Evolutionary conservation across 192 early-diverging fungal species (phyloP).

Genomic region (Geranomyces variabilis): DNA sequence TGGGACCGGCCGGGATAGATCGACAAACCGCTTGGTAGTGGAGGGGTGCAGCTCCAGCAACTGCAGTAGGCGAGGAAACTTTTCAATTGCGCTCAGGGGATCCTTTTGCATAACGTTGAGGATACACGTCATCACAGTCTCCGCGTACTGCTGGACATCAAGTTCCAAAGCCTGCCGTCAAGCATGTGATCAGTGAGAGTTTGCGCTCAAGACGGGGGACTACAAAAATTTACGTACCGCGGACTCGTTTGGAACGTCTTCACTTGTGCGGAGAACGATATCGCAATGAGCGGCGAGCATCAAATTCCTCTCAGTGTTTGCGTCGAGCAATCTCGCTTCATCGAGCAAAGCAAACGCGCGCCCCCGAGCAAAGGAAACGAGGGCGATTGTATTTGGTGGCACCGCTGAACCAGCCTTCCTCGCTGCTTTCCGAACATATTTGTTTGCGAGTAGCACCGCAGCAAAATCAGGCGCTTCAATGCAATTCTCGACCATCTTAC

Average conservation of each 20-base stretch:
- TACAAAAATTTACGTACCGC: background rate
- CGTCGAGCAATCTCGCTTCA: background rate
- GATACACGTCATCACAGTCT: constrained; percentile 27
- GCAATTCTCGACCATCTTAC: background rate
- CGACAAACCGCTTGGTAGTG: constrained; percentile 34
- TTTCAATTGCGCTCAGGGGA: constrained; percentile 56
- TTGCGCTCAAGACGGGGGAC: background rate
- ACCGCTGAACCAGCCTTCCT: background rate
- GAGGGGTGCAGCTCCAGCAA: constrained; percentile 59
- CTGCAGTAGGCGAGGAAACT: constrained; percentile 73
- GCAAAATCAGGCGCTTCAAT: background rate
- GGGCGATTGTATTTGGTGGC: background rate
- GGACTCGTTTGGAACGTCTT: constrained; percentile 13
- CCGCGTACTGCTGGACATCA: constrained; percentile 11
- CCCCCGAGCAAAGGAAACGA: background rate
- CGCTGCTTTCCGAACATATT: constrained; percentile 18
- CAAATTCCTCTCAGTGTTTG: background rate
- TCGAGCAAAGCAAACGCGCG: background rate
- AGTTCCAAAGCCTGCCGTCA: background rate
- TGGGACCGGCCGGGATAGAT: constrained; percentile 23
- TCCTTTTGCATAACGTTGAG: constrained; percentile 62
- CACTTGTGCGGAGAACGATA: constrained; percentile 43
- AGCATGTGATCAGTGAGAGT: too few species aligned
- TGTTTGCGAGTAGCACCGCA: constrained; percentile 1
- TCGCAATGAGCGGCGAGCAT: constrained; percentile 49